These are phyloP conservation scores for Endothia cerciana DNA, from an alignment of 2,329 filamentous ascomycete genomes.

Conservation along the genomic window DNA sequence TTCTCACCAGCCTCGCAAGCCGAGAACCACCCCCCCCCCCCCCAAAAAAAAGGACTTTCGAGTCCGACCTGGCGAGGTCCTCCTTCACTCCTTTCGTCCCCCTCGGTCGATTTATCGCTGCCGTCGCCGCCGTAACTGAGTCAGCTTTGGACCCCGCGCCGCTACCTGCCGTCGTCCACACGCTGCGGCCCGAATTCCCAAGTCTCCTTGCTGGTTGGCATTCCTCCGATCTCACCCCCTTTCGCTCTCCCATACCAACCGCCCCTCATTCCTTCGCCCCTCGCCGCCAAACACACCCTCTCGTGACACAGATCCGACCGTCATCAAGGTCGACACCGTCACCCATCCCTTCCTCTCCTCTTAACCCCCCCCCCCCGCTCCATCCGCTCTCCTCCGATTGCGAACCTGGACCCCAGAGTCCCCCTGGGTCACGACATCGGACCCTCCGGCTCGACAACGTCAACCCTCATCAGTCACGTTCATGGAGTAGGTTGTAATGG, in stretches of 20 bases:
- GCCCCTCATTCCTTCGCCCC: constrained; percentile 12
- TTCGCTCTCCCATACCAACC: constrained; percentile 21
- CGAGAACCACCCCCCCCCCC: not conserved
- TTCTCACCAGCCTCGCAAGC: constrained; percentile 5
- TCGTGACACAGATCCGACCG: constrained; percentile 3
- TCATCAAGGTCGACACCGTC: not conserved
- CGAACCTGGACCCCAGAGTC: constrained; percentile 1
- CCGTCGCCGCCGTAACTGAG: constrained; percentile 18
- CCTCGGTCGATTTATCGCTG: constrained; percentile 5
- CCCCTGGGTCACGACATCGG: constrained; percentile 16
- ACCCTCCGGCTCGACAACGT: constrained; percentile 14
- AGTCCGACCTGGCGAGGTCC: constrained; percentile 1
- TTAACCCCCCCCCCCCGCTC: constrained; percentile 5
- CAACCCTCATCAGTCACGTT: constrained; percentile 26
- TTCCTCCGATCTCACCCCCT: constrained; percentile 28
- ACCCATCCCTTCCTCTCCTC: not conserved
- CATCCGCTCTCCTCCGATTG: constrained; percentile 7
- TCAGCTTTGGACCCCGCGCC: constrained; percentile 31
- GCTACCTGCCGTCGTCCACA: constrained; percentile 22
- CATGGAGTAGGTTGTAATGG: constrained; percentile 50
- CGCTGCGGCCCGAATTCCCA: constrained; percentile 17
- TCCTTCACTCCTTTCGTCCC: constrained; percentile 5
- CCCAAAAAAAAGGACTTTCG: constrained; percentile 13
- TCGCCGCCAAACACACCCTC: constrained; percentile 16
- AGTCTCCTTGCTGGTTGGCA: constrained; percentile 23